phyloP scores from a whole-genome alignment of 768 basidiomycete species.

The Tulasnella sp. region DNA sequence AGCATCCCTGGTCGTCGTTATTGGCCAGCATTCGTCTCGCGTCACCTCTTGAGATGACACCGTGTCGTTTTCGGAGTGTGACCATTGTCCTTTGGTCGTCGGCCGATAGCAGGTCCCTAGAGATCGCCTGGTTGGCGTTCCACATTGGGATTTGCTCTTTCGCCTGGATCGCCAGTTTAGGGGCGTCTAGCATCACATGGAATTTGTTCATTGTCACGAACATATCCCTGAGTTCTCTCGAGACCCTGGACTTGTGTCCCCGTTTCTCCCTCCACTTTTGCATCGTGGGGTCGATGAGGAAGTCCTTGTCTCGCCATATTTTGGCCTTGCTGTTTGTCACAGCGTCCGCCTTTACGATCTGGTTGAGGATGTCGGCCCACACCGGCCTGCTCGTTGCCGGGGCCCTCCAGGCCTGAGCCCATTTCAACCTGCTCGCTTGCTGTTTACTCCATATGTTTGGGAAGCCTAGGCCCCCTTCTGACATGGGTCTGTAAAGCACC shows the following conservation, averaged over 20 bases:
- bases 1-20: background rate
- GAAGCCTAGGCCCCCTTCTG: background rate
- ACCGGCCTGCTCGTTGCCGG: background rate
- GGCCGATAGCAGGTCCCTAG: no score
- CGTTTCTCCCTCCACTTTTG: background rate
- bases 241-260: background rate
- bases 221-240: background rate
- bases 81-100: background rate
- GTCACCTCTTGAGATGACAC: background rate
- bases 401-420: background rate
- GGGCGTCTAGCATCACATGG: background rate
- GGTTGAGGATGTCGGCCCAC: background rate
- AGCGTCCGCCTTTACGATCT: background rate
- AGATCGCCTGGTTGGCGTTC: no score
- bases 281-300: background rate
- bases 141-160: background rate
- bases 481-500: background rate
- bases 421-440: background rate
- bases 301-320: background rate
- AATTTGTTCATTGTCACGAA: background rate
- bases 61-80: background rate
- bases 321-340: background rate
- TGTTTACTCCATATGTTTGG: background rate
- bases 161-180: background rate
- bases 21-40: background rate